Evolutionary conservation across 2,329 filamentous ascomycete species (phyloP).

Genomic region (Metarhizium robertsii): DNA sequence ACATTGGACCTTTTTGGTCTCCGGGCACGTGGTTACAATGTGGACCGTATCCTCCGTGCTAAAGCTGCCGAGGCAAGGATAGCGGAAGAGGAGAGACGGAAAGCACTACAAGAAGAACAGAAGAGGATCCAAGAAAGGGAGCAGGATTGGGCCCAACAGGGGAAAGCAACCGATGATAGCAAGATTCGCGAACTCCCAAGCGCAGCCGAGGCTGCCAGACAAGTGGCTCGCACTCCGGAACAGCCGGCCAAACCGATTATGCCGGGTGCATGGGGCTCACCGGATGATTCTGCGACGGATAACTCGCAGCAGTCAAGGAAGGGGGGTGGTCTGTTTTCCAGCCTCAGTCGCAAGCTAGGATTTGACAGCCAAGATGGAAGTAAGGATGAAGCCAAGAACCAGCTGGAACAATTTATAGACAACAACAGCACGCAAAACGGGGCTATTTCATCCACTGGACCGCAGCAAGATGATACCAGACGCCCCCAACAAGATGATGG

Average conservation of each 20-base stretch:
- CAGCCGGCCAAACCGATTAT: slow-evolving; percentile 37
- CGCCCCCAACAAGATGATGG: slow-evolving; percentile 31
- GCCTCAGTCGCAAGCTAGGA: slow-evolving; percentile 57
- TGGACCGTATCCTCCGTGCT: slow-evolving; percentile 82
- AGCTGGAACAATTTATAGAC: slow-evolving; percentile 34
- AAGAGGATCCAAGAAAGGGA: slow-evolving; percentile 52
- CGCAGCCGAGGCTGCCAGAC: slow-evolving; percentile 26
- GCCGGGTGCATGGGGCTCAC: slow-evolving; percentile 69
- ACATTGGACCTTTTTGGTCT: slow-evolving; percentile 76
- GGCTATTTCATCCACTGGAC: slow-evolving; percentile 2
- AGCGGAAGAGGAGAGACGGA: slow-evolving; percentile 72
- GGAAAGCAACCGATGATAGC: slow-evolving; percentile 16
- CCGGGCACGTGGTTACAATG: slow-evolving; percentile 86
- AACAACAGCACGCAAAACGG: slow-evolving; percentile 17
- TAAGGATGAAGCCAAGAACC: slow-evolving; percentile 31
- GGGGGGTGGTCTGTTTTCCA: slow-evolving; percentile 56
- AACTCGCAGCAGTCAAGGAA: slow-evolving; percentile 26
- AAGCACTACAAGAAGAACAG: slow-evolving; percentile 64
- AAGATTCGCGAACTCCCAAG: slow-evolving; percentile 6
- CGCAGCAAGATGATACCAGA: neutral
- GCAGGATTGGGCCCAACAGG: slow-evolving; percentile 30
- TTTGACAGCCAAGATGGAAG: slow-evolving; percentile 42
- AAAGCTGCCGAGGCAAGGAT: slow-evolving; percentile 83
- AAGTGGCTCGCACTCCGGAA: slow-evolving; percentile 31
- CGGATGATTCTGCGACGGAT: slow-evolving; percentile 34